These are phyloP conservation scores for Blastocystis sp. DNA, from an alignment of 352 stramenopile genomes.

Conservation along the genomic window DNA sequence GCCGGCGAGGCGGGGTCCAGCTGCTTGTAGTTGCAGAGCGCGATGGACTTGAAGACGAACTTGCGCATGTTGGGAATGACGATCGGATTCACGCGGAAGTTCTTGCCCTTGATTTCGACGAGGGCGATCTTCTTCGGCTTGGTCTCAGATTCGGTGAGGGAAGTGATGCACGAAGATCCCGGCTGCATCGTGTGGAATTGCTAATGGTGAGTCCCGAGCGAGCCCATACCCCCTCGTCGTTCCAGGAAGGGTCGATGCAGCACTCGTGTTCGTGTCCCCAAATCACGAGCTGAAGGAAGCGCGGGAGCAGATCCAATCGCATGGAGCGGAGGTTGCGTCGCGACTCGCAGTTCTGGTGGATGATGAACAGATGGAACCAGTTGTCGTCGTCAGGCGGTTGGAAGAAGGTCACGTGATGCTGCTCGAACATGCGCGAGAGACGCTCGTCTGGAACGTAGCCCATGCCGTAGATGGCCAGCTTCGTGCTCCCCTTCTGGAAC, in stretches of 20 bases:
- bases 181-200: conserved; percentile 91
- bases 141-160: conserved; percentile 82
- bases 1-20: conserved; percentile 77
- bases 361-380: conserved; percentile 97
- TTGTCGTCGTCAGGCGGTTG: conserved; percentile 14
- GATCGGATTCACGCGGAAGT: conserved; percentile 83
- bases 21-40: conserved; percentile 77
- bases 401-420: conserved; percentile 71
- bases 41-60: conserved; percentile 86
- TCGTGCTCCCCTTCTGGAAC: conserved; percentile 87
- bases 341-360: conserved; percentile 92
- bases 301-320: conserved; percentile 92
- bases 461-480: conserved; percentile 93
- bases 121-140: conserved; percentile 81
- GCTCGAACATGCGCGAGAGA: conserved; percentile 79
- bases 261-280: conserved; percentile 98
- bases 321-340: conserved; percentile 82
- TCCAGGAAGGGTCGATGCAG: conserved; percentile 82
- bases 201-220: neutral
- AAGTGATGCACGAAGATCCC: conserved; percentile 90
- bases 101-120: conserved; percentile 78
- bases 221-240: conserved; percentile 74
- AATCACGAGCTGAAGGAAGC: conserved; percentile 93
- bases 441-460: conserved; percentile 96
- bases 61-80: conserved; percentile 82